Percentiles rank a stretch among this genome's conserved stretches.
Evolutionary conservation across 768 basidiomycete species (phyloP).

Genomic region (Phanerochaete carnosa): DNA sequence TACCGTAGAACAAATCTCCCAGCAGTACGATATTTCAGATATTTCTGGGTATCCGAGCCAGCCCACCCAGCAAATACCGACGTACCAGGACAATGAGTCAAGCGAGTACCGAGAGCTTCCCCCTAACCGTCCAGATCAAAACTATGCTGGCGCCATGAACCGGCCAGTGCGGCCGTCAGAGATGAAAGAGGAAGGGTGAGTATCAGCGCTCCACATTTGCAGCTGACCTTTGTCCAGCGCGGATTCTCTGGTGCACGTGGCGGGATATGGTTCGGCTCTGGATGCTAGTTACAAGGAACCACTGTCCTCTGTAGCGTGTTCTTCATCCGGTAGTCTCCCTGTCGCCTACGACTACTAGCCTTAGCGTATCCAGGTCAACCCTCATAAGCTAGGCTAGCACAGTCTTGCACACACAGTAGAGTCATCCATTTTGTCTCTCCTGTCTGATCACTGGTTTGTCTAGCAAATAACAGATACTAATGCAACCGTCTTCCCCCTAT

Average conservation of each 20-base stretch:
- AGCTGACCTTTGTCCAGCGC: slow-evolving; percentile 13
- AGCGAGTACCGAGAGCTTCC: slow-evolving; percentile 46
- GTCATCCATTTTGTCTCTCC: slow-evolving; percentile 56
- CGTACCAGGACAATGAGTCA: slow-evolving; percentile 65
- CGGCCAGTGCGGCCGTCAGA: slow-evolving; percentile 79
- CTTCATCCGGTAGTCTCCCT: slow-evolving; percentile 23
- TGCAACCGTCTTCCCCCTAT: slow-evolving; percentile 53
- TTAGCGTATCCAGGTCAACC: slow-evolving; percentile 59
- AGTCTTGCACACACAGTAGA: slow-evolving; percentile 64
- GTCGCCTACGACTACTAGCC: slow-evolving; percentile 53
- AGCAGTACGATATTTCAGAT: slow-evolving; percentile 20
- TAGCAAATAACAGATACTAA: slow-evolving; percentile 79
- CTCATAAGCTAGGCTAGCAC: slow-evolving; percentile 76
- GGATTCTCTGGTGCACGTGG: background rate
- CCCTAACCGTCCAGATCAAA: slow-evolving; percentile 34
- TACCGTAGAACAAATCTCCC: slow-evolving; percentile 17
- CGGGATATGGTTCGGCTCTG: slow-evolving; percentile 20
- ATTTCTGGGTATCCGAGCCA: slow-evolving; percentile 36
- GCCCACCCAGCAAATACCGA: slow-evolving; percentile 69
- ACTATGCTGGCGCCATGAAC: slow-evolving; percentile 44
- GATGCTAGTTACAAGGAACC: slow-evolving; percentile 20
- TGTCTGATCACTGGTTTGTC: slow-evolving; percentile 58
- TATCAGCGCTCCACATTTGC: slow-evolving; percentile 18
- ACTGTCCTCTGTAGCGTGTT: slow-evolving; percentile 19
- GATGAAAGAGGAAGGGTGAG: slow-evolving; percentile 99